These are phyloP conservation scores for Lomentospora prolificans DNA, from an alignment of 2,329 filamentous ascomycete genomes.

Conservation along the genomic window DNA sequence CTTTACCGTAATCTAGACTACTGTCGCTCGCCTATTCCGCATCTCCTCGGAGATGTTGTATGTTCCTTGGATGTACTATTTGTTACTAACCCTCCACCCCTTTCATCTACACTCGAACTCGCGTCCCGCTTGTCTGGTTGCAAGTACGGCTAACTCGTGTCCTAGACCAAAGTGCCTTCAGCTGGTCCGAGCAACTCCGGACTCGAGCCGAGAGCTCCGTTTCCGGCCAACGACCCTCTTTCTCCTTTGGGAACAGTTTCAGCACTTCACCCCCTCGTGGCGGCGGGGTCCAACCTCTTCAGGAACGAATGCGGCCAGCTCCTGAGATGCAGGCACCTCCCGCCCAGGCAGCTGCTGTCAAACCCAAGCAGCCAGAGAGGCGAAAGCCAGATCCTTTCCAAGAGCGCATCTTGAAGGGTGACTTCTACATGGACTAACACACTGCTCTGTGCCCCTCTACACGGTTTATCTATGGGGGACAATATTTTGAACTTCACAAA, in stretches of 20 bases:
- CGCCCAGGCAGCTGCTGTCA: constrained; percentile 35
- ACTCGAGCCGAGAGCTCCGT: constrained; percentile 78
- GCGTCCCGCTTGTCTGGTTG: not conserved
- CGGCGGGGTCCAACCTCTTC: constrained; percentile 23
- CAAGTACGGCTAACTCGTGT: not conserved
- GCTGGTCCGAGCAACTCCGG: constrained; percentile 94
- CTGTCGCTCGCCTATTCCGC: not conserved
- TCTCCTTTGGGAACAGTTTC: constrained; percentile 42
- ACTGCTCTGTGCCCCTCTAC: not conserved
- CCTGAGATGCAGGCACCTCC: constrained; percentile 52
- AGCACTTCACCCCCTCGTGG: constrained; percentile 32
- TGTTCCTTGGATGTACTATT: not conserved
- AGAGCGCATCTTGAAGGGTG: constrained; percentile 92
- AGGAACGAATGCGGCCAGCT: constrained; percentile 63
- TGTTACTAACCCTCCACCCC: not conserved
- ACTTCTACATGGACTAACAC: constrained; percentile 88
- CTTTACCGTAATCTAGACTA: not conserved
- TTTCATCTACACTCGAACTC: not conserved
- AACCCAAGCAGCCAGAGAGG: constrained; percentile 35
- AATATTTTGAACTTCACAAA: too few relatives aligned
- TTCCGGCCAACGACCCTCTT: constrained; percentile 45
- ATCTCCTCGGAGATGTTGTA: not conserved
- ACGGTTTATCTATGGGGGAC: too few relatives aligned
- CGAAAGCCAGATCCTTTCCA: constrained; percentile 88
- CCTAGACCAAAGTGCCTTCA: constrained; percentile 78